Conservation (phyloP, 2,329 filamentous ascomycete species). For the Byssochlamys sp. region DNA sequence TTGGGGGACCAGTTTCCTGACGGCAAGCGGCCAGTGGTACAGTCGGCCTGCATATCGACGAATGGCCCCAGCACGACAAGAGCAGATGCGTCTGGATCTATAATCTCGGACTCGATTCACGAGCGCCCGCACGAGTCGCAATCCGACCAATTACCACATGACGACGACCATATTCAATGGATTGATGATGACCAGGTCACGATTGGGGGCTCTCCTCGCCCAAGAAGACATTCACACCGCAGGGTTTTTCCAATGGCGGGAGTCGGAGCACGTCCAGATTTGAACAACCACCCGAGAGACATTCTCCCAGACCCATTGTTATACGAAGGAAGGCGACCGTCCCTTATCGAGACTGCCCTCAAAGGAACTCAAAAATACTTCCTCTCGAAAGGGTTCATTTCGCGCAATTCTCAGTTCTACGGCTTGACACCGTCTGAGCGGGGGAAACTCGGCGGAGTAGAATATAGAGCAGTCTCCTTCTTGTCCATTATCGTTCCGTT, state of each 20-base stretch:
- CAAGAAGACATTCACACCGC: constrained; percentile 11
- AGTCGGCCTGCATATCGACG: neutral
- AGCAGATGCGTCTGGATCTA: neutral
- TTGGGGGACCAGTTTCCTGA: neutral
- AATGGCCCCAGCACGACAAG: neutral
- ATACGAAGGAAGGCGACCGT: constrained; percentile 9
- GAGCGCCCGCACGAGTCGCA: neutral
- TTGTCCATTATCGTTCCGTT: constrained; percentile 30
- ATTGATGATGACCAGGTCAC: constrained; percentile 23
- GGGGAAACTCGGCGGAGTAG: constrained; percentile 33
- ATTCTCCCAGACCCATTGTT: constrained; percentile 13
- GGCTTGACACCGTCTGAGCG: constrained; percentile 36
- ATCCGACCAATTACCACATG: neutral
- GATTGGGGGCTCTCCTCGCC: constrained; percentile 9
- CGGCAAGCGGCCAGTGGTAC: neutral
- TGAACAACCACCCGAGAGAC: constrained; percentile 25
- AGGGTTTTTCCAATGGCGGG: constrained; percentile 27
- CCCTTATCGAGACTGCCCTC: constrained; percentile 15
- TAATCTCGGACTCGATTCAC: constrained; percentile 1
- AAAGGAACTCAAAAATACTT: constrained; percentile 23
- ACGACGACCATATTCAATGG: constrained; percentile 15
- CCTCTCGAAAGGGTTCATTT: constrained; percentile 23
- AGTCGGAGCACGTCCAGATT: constrained; percentile 25
- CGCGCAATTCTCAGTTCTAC: constrained; percentile 43
- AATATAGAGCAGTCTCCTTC: constrained; percentile 32